Base-by-base conservation (phyloP, 148 eudicot species). In the Chenopodium formosanum region DNA sequence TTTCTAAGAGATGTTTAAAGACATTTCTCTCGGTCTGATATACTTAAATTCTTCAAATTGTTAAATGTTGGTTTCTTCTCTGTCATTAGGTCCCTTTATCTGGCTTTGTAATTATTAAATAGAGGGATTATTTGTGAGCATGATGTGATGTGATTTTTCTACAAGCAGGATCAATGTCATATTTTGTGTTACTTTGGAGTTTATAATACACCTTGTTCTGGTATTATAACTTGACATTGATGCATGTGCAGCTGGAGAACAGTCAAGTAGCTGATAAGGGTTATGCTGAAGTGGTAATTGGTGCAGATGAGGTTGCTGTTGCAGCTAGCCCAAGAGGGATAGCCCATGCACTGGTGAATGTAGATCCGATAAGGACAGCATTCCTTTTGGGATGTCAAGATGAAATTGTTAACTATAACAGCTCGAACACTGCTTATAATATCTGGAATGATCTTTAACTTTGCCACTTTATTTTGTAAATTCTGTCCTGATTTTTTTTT, bases 301-400 rank as follows among this genome's bases (percentile, higher is more conserved):
- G 84, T 62, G 91, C 86, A 52, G 92, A 91, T 75, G 99, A 95
- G 85, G 91, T 95, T 86, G 97, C 93, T 27, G 90, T 95, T 46
- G 92, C 91, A 46, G 93, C 88, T 70, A 93, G 99, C 83, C 94
- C 97, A 22, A 84, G 85, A 62, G 94, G 97, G 71, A 86, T 87
- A 20, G 97, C 97, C 19, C 99, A 95, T 86, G 97, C 95, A 77
- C 79, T 93, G 80, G 86, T 95, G 56, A 95, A 95, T 69, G 60
- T 90, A 11, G 99, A 95, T 89, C 87, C 91, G 6, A 78, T 80
- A 32, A 86, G 82, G 68, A 92, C 88, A 47, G 90, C 95, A 27
- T 93, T 84, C 75, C 86, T 95, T 86, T 65, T 95, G 50, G 99
- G 97, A 50, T 95, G 99, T 85, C 99, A 95, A 83, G 99, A 95